Evolutionary conservation across 441 rosid species (phyloP), one percentile per base, ranked within the genome.

Genomic region (Croton laevigatus): DNA sequence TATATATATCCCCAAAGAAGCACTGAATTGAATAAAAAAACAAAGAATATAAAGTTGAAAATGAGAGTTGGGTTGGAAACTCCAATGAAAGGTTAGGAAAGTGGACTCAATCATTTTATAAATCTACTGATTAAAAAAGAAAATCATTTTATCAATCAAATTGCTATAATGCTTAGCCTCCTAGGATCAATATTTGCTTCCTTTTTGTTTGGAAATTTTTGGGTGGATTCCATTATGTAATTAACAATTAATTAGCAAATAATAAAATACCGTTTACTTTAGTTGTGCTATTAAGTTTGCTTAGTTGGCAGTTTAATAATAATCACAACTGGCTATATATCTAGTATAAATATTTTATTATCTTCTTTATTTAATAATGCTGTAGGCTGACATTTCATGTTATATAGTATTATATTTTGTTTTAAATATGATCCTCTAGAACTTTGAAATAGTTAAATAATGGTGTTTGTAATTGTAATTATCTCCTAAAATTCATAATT

Each of bases 111-210:
- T n/a, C n/a, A n/a, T n/a, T n/a, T n/a, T n/a, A n/a, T n/a, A n/a
- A n/a, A n/a, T n/a, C n/a, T n/a, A n/a, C n/a, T n/a, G n/a, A n/a
- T n/a, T n/a, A n/a, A n/a, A n/a, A n/a, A n/a, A n/a, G n/a, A n/a
- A n/a, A 23, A 45, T 64, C 55, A 46, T 64, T 49, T 45, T 27
- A 3, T 46, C 34, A 45, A 27, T 46, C 67, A 64, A 59, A 59
- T 34, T 34, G 20, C 11, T 5, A 34, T 32, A 14, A 59, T 59
- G n/a, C 20, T 42, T 8, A 22, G 12, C 27, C 32, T 12, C 38
- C 38, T 59, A 32, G 7, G 20, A 59, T 32, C 23, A 27, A 23
- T 32, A 32, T 59, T 58, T 11, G 16, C 1, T 19, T 57, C 61
- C 40, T 5, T 6, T 59, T 59, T 59, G 8, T 11, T 59, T 59